These are phyloP conservation scores for Xylariaceae sp. DNA, from an alignment of 2,329 filamentous ascomycete species.

Conservation along the genomic window DNA sequence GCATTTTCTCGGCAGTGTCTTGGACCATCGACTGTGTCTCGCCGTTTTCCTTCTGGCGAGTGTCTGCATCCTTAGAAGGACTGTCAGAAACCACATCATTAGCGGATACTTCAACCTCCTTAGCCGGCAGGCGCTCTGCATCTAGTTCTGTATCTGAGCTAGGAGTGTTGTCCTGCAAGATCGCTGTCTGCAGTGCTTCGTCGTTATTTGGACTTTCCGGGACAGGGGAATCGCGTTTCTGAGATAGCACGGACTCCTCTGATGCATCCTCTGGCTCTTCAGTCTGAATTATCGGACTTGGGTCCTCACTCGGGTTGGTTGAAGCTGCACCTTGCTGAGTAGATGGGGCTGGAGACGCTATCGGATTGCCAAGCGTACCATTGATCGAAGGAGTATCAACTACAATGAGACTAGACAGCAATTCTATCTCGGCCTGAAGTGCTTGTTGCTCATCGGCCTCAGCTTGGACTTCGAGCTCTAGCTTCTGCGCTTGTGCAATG, in stretches of 20 bases:
- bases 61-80: not conserved
- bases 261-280: too few relatives aligned
- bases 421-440: constrained; percentile 30
- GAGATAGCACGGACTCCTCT: not conserved
- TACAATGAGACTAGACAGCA: constrained; percentile 29
- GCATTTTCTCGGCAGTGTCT: not conserved
- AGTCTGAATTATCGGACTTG: not conserved
- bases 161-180: constrained; percentile 7
- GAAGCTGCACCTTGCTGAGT: constrained; percentile 1
- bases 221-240: not conserved
- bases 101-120: not conserved
- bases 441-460: constrained; percentile 32
- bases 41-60: not conserved
- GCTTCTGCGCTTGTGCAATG: constrained; percentile 43
- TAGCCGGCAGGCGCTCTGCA: not conserved
- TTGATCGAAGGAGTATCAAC: not conserved
- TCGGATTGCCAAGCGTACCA: too few relatives aligned
- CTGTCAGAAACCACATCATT: not conserved
- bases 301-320: not conserved
- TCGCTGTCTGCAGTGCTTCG: constrained; percentile 11
- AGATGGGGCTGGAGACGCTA: not conserved
- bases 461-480: constrained; percentile 45
- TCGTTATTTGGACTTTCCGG: not conserved
- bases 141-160: constrained; percentile 7
- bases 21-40: not conserved